Evolutionary conservation across 306 rosid species (phyloP), one percentile per base, ranked within the genome.

Genomic region (Psophocarpus tetragonolobus): DNA sequence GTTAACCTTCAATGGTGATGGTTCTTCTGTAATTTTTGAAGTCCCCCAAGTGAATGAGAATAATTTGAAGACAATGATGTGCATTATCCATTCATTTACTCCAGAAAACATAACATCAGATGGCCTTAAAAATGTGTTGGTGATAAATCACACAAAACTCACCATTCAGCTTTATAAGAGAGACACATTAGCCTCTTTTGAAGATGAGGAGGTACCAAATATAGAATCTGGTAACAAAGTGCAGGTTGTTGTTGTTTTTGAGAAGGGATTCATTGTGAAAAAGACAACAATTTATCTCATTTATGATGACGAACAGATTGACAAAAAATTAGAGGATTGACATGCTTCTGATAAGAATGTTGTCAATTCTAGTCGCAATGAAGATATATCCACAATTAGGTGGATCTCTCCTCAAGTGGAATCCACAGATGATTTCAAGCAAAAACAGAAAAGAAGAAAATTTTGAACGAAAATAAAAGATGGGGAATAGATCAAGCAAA

Each of bases 11-110:
- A 17, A 17, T 14, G 7, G n/a, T 0, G 5, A 75, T 45, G 67
- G 73, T 33, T 60, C 65, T 45, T 74, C 64, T 4, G 80, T 81
- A 8, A 17, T 12, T 33, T 81, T 81, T 9, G 26, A 45, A 12
- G 71, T 75, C 54, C 81, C 84, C 26, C 66, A 47, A 23, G 57
- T 68, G 71, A 38, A 33, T 44, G 48, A 21, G 1, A 60, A 3
- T 41, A 73, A 4, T 29, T 73, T 80, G 53, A 73, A 65, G 51
- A 23, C 79, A 53, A 15, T 80, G 33, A 2, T 80, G 32, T 73
- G 79, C 51, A 2, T 39, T 73, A 29, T 73, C 24, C 26, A 38
- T 50, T 72, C 5, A 20, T 64, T 62, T 50, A 4, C 68, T 17
- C 18, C 74, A 64, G 18, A 50, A 3, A 14, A 42, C 35, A 39